Percentiles rank a stretch among this genome's conserved stretches.
Conservation (phyloP, 2,329 filamentous ascomycete species). For the Colletotrichum sp. region DNA sequence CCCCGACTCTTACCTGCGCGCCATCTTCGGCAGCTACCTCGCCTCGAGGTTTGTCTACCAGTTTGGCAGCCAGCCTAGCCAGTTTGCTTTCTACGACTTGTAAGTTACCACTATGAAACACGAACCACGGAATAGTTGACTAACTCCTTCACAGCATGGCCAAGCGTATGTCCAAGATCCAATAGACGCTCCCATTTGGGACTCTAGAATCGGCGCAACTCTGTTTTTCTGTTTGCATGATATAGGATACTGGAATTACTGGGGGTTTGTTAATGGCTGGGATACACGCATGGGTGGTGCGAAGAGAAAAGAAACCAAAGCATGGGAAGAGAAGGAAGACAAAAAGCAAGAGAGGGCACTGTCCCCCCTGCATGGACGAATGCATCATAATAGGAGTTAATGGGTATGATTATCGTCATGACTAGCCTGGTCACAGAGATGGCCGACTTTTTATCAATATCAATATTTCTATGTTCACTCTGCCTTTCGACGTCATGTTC, state of each 20-base stretch:
- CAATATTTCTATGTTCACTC: neutral
- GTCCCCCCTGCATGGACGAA: neutral
- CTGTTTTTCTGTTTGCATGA: neutral
- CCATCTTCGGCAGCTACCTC: slow-evolving; percentile 95
- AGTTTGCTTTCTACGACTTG: slow-evolving; percentile 99
- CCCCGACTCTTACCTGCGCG: slow-evolving; percentile 87
- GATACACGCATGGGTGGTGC: slow-evolving; percentile 9
- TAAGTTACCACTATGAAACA: slow-evolving; percentile 53
- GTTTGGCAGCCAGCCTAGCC: slow-evolving; percentile 89
- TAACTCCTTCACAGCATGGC: slow-evolving; percentile 61
- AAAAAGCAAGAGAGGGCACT: neutral
- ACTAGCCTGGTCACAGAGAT: neutral
- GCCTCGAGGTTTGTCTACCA: slow-evolving; percentile 96
- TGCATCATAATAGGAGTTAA: slow-evolving; percentile 19
- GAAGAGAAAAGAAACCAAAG: neutral
- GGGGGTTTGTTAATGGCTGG: neutral
- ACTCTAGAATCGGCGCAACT: neutral
- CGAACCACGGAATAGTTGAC: neutral
- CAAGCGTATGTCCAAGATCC: slow-evolving; percentile 61
- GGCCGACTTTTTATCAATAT: neutral
- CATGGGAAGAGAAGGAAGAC: neutral
- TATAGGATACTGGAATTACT: neutral
- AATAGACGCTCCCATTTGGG: neutral
- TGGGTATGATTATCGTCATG: neutral
- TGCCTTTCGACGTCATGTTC: neutral